Conservation (phyloP, 768 basidiomycete species). For the Lactarius vividus region DNA sequence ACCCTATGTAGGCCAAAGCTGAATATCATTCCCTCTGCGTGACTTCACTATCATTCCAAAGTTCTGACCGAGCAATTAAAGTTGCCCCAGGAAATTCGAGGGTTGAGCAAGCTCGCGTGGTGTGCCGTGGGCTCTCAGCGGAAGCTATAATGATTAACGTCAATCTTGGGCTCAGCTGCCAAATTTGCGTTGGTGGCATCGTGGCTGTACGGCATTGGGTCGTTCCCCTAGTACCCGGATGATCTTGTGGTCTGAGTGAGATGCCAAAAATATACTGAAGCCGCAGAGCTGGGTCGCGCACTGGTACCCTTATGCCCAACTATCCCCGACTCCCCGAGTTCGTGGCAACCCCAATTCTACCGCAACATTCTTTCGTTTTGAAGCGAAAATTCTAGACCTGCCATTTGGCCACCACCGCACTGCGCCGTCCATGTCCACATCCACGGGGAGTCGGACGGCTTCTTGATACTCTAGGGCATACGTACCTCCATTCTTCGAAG, state of each 20-base stretch:
- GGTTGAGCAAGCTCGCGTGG: neutral
- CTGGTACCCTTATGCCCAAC: neutral
- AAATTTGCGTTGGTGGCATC: neutral
- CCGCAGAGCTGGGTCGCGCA: neutral
- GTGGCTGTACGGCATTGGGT: constrained; percentile 20
- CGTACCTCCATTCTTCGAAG: neutral
- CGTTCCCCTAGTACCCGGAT: neutral
- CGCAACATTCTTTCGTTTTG: neutral
- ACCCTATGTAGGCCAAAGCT: neutral
- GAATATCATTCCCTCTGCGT: neutral
- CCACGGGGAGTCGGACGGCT: constrained; percentile 3
- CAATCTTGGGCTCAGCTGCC: constrained; percentile 18
- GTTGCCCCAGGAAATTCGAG: neutral
- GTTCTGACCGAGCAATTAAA: neutral
- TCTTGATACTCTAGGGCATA: neutral
- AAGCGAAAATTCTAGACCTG: constrained; percentile 14
- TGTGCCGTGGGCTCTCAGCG: neutral
- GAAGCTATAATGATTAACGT: neutral
- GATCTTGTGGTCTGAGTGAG: neutral
- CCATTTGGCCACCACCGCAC: neutral
- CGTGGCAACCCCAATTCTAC: constrained; percentile 22
- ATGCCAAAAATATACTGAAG: neutral
- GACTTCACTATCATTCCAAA: neutral
- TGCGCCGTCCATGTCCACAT: neutral
- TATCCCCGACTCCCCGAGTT: constrained; percentile 10